phyloP scores from a whole-genome alignment of 306 rosid species.

The Elaeagnus macrophylla region DNA sequence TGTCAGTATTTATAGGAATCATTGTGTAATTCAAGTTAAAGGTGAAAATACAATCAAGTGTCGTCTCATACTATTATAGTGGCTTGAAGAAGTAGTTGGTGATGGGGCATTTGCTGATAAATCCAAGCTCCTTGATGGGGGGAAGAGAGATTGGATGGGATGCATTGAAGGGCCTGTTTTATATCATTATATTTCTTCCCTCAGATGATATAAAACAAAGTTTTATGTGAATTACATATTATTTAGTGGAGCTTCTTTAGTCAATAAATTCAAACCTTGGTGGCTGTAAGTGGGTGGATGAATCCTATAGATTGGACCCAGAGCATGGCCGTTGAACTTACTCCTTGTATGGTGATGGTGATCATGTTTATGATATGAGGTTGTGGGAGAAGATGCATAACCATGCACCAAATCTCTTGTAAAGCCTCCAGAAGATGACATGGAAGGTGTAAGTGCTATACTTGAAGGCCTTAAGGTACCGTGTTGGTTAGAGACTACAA shows the following conservation, averaged over 20 bases:
- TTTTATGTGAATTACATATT: conserved; percentile 10
- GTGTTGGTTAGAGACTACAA: conserved; percentile 30
- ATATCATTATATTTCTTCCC: conserved; percentile 6
- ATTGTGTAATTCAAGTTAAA: conserved; percentile 5
- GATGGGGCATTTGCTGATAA: conserved; percentile 42
- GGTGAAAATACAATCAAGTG: conserved; percentile 9
- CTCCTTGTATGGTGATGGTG: conserved; percentile 30
- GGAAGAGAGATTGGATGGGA: conserved; percentile 39
- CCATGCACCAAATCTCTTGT: conserved; percentile 35
- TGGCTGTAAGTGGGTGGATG: conserved; percentile 36
- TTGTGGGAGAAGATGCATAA: conserved; percentile 36
- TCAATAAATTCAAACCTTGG: conserved; percentile 44
- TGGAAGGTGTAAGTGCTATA: conserved; percentile 50
- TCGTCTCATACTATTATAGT: conserved; percentile 39
- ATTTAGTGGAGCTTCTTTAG: background rate
- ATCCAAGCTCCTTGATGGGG: conserved; percentile 32
- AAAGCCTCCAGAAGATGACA: conserved; percentile 29
- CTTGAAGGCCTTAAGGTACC: conserved; percentile 31
- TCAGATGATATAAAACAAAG: conserved; percentile 5
- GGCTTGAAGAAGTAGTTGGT: conserved; percentile 33
- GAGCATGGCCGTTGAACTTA: conserved; percentile 30
- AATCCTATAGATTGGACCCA: conserved; percentile 27
- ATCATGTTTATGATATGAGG: conserved; percentile 32
- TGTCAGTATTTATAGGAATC: conserved; percentile 13
- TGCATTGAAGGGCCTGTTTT: conserved; percentile 42